phyloP scores from a whole-genome alignment of 139 green algal genomes.

The Chlorella sp. region DNA sequence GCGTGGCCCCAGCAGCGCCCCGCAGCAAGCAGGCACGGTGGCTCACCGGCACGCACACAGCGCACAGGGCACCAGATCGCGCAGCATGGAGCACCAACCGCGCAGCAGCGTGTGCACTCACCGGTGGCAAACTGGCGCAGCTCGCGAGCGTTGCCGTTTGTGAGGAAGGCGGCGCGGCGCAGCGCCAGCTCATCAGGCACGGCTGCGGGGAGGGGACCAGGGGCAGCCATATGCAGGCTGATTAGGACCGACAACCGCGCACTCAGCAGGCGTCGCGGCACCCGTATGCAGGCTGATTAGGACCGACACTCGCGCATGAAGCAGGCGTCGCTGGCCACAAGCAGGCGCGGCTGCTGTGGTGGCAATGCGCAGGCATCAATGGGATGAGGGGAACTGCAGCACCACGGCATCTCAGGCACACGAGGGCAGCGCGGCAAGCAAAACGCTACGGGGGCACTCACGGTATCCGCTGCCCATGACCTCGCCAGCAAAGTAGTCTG shows the following conservation, averaged over 20 bases:
- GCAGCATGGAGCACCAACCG: neutral
- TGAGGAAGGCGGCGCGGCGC: constrained; percentile 23
- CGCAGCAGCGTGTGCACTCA: no score
- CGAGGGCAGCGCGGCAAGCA: no score
- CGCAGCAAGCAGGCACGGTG: no score
- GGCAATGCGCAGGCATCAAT: neutral
- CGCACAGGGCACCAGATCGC: no score
- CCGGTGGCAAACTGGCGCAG: constrained; percentile 19
- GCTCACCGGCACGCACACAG: no score
- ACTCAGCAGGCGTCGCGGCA: no score
- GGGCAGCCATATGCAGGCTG: neutral
- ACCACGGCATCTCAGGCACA: no score
- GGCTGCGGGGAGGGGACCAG: neutral
- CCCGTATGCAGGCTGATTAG: neutral
- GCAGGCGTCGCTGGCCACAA: neutral
- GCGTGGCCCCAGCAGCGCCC: no score
- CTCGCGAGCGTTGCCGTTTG: constrained; percentile 44
- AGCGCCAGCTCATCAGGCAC: neutral
- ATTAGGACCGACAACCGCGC: no score
- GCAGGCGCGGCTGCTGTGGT: neutral
- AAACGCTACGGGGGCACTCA: no score
- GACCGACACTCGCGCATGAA: neutral
- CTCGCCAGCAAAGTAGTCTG: constrained; percentile 1
- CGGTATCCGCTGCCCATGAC: no score
- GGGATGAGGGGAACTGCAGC: no score